Evolutionary conservation across 208 protist species (phyloP).

Genomic region (Polymyxa betae): DNA sequence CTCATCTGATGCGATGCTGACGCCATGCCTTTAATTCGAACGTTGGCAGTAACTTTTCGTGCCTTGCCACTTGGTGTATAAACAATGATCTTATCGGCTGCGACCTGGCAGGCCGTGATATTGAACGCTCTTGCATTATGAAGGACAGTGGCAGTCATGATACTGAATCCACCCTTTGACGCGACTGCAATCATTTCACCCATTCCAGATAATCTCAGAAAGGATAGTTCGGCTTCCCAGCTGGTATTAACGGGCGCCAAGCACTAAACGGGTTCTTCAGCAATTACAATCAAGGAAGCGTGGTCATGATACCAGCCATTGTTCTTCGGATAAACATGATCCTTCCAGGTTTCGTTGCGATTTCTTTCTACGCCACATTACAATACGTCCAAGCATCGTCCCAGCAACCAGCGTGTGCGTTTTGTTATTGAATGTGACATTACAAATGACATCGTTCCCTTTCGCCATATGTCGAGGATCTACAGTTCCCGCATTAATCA

Average conservation of each 20-base stretch:
- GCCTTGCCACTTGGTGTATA: background rate
- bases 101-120: background rate
- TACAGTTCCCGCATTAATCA: background rate
- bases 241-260: slow-evolving; percentile 16
- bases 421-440: background rate
- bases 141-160: background rate
- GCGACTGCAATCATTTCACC: slow-evolving; percentile 9
- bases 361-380: slow-evolving; percentile 21
- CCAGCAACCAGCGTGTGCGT: background rate
- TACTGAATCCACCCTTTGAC: background rate
- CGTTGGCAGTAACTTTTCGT: background rate
- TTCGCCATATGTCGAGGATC: slow-evolving; percentile 7
- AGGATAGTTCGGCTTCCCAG: background rate
- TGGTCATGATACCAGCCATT: background rate
- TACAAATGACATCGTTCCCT: background rate
- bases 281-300: background rate
- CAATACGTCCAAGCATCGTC: background rate
- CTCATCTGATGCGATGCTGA: background rate
- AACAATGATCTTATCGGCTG: slow-evolving; percentile 26
- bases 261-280: background rate
- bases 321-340: background rate
- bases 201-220: background rate
- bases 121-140: background rate
- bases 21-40: background rate
- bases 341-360: background rate